Evolutionary conservation across 805 yeast species (phyloP).

Genomic region (Metschnikowia amazonensis): DNA sequence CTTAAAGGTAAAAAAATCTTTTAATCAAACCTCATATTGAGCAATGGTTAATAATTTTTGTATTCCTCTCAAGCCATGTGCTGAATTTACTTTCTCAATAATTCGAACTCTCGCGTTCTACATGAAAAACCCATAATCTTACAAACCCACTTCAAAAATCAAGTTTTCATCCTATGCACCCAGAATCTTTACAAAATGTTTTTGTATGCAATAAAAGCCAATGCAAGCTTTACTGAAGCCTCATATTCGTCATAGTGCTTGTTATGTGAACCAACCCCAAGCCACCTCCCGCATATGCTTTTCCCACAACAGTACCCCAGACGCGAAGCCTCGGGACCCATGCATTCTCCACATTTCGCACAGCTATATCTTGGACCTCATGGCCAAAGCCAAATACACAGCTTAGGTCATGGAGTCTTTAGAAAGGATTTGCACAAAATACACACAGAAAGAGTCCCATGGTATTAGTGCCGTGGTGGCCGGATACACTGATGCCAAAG

Average conservation of each 20-base stretch:
- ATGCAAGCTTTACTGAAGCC: no score
- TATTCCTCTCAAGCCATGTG: no score
- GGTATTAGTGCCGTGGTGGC: constrained; percentile 15
- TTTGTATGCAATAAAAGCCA: not conserved
- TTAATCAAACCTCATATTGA: no score
- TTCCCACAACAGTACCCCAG: not conserved
- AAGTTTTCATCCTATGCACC: not conserved
- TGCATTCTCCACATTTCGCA: constrained; percentile 2
- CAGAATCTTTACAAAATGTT: not conserved
- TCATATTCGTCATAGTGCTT: not conserved
- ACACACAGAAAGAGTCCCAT: not conserved
- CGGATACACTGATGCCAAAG: constrained; percentile 14
- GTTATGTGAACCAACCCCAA: no score
- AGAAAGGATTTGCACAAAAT: constrained; percentile 9
- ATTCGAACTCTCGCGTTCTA: not conserved
- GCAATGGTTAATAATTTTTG: no score
- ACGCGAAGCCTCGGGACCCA: constrained; percentile 2
- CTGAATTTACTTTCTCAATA: not conserved
- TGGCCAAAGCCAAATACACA: not conserved
- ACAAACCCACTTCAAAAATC: not conserved
- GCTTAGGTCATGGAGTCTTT: constrained; percentile 2
- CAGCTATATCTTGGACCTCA: not conserved
- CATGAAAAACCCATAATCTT: not conserved
- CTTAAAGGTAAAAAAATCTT: no score
- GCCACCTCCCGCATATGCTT: not conserved